phyloP scores from a whole-genome alignment of 306 rosid genomes.

The Albizia julibrissin region DNA sequence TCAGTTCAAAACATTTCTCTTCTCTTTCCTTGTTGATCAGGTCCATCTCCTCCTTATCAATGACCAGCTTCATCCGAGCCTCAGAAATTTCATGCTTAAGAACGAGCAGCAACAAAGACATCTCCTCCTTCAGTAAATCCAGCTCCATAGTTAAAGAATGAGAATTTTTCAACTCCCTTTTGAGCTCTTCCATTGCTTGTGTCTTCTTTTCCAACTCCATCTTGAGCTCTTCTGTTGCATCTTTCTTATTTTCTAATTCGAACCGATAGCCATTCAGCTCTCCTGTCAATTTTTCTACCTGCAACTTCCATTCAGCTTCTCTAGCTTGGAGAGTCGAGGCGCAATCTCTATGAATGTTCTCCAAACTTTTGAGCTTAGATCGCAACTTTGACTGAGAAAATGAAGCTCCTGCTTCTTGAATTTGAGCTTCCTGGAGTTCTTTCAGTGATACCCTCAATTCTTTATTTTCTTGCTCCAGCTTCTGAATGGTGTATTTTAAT shows the following conservation, averaged over 20 bases:
- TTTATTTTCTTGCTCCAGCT: slow-evolving; percentile 57
- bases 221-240: neutral
- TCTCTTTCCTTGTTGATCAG: neutral
- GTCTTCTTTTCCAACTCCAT: slow-evolving; percentile 5
- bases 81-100: slow-evolving; percentile 1
- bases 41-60: slow-evolving; percentile 13
- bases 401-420: slow-evolving; percentile 67
- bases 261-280: neutral
- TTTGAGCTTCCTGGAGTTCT: slow-evolving; percentile 79
- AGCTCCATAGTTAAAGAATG: neutral
- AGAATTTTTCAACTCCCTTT: slow-evolving; percentile 3
- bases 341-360: slow-evolving; percentile 58
- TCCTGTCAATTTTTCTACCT: slow-evolving; percentile 2
- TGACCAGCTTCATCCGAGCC: slow-evolving; percentile 8
- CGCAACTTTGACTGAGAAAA: slow-evolving; percentile 66
- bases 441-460: slow-evolving; percentile 47
- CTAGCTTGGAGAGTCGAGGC: slow-evolving; percentile 49
- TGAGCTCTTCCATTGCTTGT: slow-evolving; percentile 7
- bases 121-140: slow-evolving; percentile 15
- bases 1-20: neutral
- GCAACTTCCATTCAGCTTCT: slow-evolving; percentile 63
- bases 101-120: slow-evolving; percentile 1
- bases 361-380: slow-evolving; percentile 60
- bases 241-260: neutral
- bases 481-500: slow-evolving; percentile 45